phyloP scores from a whole-genome alignment of 2,329 filamentous ascomycete genomes.

The Cytospora schulzeri region DNA sequence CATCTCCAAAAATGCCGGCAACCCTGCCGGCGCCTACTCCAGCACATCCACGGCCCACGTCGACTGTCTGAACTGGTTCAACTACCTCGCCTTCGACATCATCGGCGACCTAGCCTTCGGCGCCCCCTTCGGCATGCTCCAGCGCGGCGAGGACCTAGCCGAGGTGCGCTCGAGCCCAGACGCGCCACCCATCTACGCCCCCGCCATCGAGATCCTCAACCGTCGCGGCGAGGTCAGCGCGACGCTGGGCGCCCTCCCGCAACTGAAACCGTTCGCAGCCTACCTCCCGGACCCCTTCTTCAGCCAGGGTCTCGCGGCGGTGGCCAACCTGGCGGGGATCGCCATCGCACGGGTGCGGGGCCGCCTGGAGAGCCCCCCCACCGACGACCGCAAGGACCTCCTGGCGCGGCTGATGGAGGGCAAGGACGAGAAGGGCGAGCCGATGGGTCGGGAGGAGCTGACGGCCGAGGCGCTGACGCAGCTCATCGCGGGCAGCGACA shows the following conservation, averaged over 20 bases:
- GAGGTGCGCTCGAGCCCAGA: slow-evolving; percentile 68
- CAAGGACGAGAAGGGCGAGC: slow-evolving; percentile 76
- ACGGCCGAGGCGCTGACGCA: slow-evolving; percentile 89
- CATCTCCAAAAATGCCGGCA: slow-evolving; percentile 44
- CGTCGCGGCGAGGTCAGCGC: slow-evolving; percentile 83
- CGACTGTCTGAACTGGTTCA: slow-evolving; percentile 81
- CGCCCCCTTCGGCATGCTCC: slow-evolving; percentile 80
- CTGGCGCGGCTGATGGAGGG: slow-evolving; percentile 84
- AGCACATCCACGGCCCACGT: slow-evolving; percentile 58
- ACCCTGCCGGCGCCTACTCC: slow-evolving; percentile 37
- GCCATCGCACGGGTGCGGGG: slow-evolving; percentile 79
- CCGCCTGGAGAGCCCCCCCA: slow-evolving; percentile 69
- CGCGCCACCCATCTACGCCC: slow-evolving; percentile 66
- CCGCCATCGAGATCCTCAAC: slow-evolving; percentile 87
- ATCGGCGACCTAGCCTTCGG: slow-evolving; percentile 68
- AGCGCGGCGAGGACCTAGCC: slow-evolving; percentile 73
- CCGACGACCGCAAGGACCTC: slow-evolving; percentile 73
- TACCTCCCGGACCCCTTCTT: slow-evolving; percentile 85
- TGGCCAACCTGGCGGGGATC: slow-evolving; percentile 82
- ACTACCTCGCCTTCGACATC: slow-evolving; percentile 60
- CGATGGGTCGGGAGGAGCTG: slow-evolving; percentile 75
- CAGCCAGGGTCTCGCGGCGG: slow-evolving; percentile 69
- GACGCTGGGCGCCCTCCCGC: slow-evolving; percentile 73
- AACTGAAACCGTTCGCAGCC: slow-evolving; percentile 76
- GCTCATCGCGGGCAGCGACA: slow-evolving; percentile 78